Conservation (phyloP, 2,329 filamentous ascomycete species). For the Acephala macrosclerotiorum region DNA sequence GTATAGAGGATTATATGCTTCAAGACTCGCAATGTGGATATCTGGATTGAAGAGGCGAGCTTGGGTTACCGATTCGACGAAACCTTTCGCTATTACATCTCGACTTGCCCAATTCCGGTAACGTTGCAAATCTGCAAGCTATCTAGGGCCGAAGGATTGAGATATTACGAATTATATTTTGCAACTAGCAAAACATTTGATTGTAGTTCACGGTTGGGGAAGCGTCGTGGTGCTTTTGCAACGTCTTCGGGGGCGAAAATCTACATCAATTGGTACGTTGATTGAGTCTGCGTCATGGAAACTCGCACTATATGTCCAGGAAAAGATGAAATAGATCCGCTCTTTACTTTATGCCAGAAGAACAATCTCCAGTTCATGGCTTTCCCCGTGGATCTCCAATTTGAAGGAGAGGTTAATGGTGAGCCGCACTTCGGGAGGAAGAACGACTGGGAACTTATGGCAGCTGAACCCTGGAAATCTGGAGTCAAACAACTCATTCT, state of each 20-base stretch:
- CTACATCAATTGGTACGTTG: slow-evolving; percentile 13
- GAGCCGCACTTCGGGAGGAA: not conserved
- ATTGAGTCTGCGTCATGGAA: slow-evolving; percentile 3
- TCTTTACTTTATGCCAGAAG: not conserved
- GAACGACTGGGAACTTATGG: not conserved
- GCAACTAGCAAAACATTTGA: not conserved
- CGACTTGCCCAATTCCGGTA: not conserved
- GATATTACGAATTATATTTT: slow-evolving; percentile 11
- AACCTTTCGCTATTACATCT: not conserved
- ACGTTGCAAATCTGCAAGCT: not conserved
- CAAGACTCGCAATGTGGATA: slow-evolving; percentile 8
- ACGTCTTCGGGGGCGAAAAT: not conserved
- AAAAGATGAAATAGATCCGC: not conserved
- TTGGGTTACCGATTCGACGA: too few species aligned
- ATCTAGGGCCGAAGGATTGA: not conserved
- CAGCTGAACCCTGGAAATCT: not conserved
- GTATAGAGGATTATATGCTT: not conserved
- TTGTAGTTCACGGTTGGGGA: not conserved
- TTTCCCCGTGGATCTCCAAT: not conserved
- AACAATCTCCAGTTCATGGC: not conserved
- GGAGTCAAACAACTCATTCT: not conserved
- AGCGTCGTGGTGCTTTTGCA: not conserved
- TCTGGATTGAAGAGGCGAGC: not conserved
- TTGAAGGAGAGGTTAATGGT: not conserved
- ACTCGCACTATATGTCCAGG: not conserved